phyloP scores from a whole-genome alignment of 495 filamentous ascomycete genomes.

The Hypoxylon rickii region DNA sequence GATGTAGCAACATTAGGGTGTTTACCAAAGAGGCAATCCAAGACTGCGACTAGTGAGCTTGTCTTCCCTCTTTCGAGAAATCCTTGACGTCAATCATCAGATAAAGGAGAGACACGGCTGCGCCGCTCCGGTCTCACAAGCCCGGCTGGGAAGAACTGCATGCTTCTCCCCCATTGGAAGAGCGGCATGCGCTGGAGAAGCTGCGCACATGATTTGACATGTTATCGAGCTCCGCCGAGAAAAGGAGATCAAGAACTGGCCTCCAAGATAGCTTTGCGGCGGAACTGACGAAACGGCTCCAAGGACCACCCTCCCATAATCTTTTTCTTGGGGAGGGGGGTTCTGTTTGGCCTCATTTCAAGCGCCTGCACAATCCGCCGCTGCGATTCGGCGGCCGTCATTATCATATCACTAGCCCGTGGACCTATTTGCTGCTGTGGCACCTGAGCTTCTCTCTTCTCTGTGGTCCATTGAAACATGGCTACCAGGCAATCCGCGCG shows the following conservation, averaged over 20 bases:
- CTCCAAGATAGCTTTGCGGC: no score
- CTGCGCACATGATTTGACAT: no score
- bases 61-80: conserved; percentile 12
- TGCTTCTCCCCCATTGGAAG: no score
- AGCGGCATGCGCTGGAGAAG: no score
- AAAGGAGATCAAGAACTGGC: no score
- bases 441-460: conserved; percentile 16
- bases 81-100: conserved; percentile 30
- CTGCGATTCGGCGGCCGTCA: no score
- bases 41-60: conserved; percentile 20
- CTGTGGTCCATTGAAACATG: conserved; percentile 5
- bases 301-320: no score
- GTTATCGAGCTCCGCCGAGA: no score
- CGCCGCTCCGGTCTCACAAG: conserved; percentile 22
- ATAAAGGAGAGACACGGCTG: conserved; percentile 25
- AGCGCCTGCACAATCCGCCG: no score
- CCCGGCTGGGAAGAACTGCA: not conserved
- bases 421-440: conserved; percentile 28
- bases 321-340: no score
- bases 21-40: conserved; percentile 21
- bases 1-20: not conserved
- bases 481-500: conserved; percentile 6
- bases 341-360: no score
- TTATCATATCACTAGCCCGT: conserved; percentile 18
- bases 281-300: no score